Evolutionary conservation across 2,329 filamentous ascomycete species (phyloP), one percentile per base, ranked within the genome.

Genomic region (Hymenoscyphus occultus): DNA sequence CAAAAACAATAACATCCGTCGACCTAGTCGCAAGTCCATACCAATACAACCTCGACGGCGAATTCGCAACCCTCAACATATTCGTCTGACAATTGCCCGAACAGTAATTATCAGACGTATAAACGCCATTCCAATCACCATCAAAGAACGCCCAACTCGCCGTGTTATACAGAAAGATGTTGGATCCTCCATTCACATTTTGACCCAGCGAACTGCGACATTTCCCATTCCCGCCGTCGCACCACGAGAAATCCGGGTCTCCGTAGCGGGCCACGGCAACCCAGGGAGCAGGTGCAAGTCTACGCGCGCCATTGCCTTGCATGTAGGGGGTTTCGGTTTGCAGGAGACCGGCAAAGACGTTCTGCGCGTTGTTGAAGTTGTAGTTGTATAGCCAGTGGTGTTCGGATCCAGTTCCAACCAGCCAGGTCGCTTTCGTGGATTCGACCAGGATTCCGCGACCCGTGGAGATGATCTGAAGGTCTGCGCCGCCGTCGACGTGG

Each of bases 311-410:
- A 13, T 67, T 63, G 2, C 75, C 77, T 75, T 91, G 89, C 77
- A 83, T 90, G 77, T 91, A 91, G 0, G 89, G 84, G 4, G 88
- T 87, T 75, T 91, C 89, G 60, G 88, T 87, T 74, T 92, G 89
- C 59, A 87, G 83, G 70, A 86, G 82, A 19, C 86, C 86, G 72
- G 86, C 83, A 74, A 84, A 88, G 62, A 90, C 77, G 71, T 90
- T 83, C 57, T 81, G 79, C 4, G 88, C 86, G 60, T 81, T 79
- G 66, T 80, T 74, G 68, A 84, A 76, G 56, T 83, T 80, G 73
- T 83, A 82, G 68, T 85, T 79, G 72, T 86, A 86, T 40, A 85
- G 74, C 7, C 78, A 76, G 58, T 78, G 76, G 72, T 85, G 83
- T 73, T 85, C 57, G 28, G 57, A 59, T 7, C 57, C 57, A 16